phyloP scores from a whole-genome alignment of 805 yeast genomes.

The Barnettozyma pratensis region DNA sequence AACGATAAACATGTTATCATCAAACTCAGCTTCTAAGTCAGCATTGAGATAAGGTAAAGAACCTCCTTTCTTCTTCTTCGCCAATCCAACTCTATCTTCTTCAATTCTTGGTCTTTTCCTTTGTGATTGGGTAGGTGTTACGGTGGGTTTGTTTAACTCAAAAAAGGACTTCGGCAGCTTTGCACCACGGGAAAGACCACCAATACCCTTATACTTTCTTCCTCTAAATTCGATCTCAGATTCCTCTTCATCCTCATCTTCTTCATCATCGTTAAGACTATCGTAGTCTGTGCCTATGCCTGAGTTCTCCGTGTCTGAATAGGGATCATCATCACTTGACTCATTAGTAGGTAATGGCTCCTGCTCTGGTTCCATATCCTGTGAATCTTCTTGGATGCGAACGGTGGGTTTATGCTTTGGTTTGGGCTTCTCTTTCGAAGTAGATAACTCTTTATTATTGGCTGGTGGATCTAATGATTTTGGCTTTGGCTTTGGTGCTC shows the following conservation, averaged over 20 bases:
- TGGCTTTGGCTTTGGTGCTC: background rate
- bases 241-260: background rate
- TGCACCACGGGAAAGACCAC: conserved; percentile 18
- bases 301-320: background rate
- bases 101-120: conserved; percentile 1
- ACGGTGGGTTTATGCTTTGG: background rate
- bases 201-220: conserved; percentile 15
- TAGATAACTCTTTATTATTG: background rate
- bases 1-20: background rate
- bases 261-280: no score
- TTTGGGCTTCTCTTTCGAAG: background rate
- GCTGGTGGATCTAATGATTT: background rate
- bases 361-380: background rate
- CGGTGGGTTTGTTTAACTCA: conserved; percentile 3
- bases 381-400: background rate
- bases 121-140: background rate
- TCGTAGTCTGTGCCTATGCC: no score
- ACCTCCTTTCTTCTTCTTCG: conserved; percentile 13
- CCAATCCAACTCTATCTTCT: conserved; percentile 19
- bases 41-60: no score
- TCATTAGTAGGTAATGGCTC: background rate
- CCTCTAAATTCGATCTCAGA: conserved; percentile 12
- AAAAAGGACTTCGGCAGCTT: conserved; percentile 21
- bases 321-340: no score
- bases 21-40: background rate